Base-by-base conservation (phyloP, 2,329 filamentous ascomycete genomes). In the Juglanconis juglandina region DNA sequence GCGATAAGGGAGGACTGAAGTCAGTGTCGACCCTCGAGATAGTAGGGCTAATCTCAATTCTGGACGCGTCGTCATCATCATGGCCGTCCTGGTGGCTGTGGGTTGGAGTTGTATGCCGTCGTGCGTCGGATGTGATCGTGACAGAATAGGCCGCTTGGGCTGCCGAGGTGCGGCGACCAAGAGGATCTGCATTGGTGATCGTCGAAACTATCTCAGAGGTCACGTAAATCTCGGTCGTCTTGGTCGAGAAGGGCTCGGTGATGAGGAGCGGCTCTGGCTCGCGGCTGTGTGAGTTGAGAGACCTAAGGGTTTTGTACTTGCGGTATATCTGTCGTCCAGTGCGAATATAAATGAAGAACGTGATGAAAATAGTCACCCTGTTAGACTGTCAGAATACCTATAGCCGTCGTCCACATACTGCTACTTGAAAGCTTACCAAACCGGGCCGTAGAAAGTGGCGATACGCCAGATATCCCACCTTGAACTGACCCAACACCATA, bases 401-500 rank as follows among this genome's bases (percentile, higher is more conserved):
- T 47, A 7, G n/a, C 34, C 4, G 32, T 34, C 13, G 13, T 24
- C 6, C 2, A n/a, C 13, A 3, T 34, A 14, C 10, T 35, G 5
- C 14, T 39, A n/a, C 11, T n/a, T 33, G 2, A 9, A 10, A 5
- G 66, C 78, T 70, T 71, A 88, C 88, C 87, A 90, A 59, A 89
- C 81, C 4, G 87, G 87, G 0, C 78, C 87, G 68, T 95, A 96
- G 70, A 93, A 94, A 35, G 86, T 82, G 3, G 84, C 83, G 60
- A 95, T 86, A 42, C 91, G 87, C 72, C 90, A 84, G 61, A 87
- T 81, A 57, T 91, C 87, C 83, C 87, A 92, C 4, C 83, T 74
- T 2, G 76, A 68, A 1, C 81, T 77, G n/a, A 95, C 80, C 91
- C 91, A 95, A 70, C 91, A 96, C 91, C 91, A 96, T 24, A 95